Base-by-base conservation (phyloP, 208 protist genomes). In the Trichomonas tenax region DNA sequence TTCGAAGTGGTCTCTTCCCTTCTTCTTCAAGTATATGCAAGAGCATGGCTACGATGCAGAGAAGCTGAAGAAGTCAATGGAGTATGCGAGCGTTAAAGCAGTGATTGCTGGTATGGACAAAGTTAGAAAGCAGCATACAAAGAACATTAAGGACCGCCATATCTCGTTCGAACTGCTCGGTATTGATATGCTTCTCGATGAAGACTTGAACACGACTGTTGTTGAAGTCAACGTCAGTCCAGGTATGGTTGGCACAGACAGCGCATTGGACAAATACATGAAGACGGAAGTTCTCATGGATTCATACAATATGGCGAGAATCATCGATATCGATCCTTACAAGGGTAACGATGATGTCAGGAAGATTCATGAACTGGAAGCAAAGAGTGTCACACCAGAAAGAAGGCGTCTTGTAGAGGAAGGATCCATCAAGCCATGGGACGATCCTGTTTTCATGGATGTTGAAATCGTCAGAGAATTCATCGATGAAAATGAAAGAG, bases 151-250 rank as follows among this genome's bases (percentile, higher is more conserved):
- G 31, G 4, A 95, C 26, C 2, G 84, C 23, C 96, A 95, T 11
- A 36, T 95, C 36, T 99, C 98, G 97, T 99, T 99, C 96, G 98
- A 99, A 97, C 96, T 99, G 21, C 97, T 99, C 44, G 99, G 99
- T 31, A 98, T 99, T 96, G 99, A 99, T 96, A 98, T 99, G 44
- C 97, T 99, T 3, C 97, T 99, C 44, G 98, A 99, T 96, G 63
- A 97, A 84, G 98, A 98, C 49, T 97, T 99, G 96, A 98, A 98
- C 96, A 98, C 98, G 95, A 99, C 98, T 98, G 97, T 99, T 63
- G 97, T 99, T 97, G 98, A 99, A 97, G 98, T 99, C 40, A 99
- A 99, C 97, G 96, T 96, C 14, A 88, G 82, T n/a, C 96, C 96
- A 11, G 97, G 96, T 49, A 63, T 97, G 38, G 40, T 9, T 3